Conservation (phyloP, 2,329 filamentous ascomycete species). For the Cyphellophora europaea region DNA sequence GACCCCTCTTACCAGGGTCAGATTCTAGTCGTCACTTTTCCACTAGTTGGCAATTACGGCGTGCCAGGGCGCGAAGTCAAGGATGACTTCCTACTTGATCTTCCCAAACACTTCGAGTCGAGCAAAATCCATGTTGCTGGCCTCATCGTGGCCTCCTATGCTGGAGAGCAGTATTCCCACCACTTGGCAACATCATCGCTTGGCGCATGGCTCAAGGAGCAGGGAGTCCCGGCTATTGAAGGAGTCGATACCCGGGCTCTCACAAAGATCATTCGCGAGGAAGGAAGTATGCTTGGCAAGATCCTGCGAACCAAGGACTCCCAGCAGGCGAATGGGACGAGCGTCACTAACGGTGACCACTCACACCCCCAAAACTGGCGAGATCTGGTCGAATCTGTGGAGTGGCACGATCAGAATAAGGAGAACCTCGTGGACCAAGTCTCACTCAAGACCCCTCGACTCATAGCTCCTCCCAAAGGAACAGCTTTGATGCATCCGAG, state of each 20-base stretch:
- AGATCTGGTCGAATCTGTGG: slow-evolving; percentile 63
- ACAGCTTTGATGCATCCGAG: slow-evolving; percentile 76
- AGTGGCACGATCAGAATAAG: slow-evolving; percentile 86
- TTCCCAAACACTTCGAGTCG: slow-evolving; percentile 90
- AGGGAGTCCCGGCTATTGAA: slow-evolving; percentile 87
- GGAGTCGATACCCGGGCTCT: slow-evolving; percentile 88
- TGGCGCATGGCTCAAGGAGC: slow-evolving; percentile 91
- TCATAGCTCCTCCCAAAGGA: slow-evolving; percentile 67
- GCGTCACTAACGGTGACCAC: slow-evolving; percentile 29
- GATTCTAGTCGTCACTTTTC: slow-evolving; percentile 94
- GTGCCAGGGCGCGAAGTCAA: slow-evolving; percentile 78
- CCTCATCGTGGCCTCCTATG: slow-evolving; percentile 82
- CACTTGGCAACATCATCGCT: slow-evolving; percentile 84
- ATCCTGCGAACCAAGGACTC: slow-evolving; percentile 62
- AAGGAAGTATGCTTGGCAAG: slow-evolving; percentile 93
- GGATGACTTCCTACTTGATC: slow-evolving; percentile 73
- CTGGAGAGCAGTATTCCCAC: slow-evolving; percentile 92
- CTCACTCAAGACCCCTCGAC: slow-evolving; percentile 74
- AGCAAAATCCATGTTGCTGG: slow-evolving; percentile 88
- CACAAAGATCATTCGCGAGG: slow-evolving; percentile 86
- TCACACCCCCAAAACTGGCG: slow-evolving; percentile 41
- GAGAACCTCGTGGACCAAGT: slow-evolving; percentile 65
- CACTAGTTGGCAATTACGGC: slow-evolving; percentile 93
- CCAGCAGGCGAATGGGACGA: slow-evolving; percentile 27
- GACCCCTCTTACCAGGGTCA: slow-evolving; percentile 85